phyloP scores from a whole-genome alignment of 1,284 basidiomycete species.

The Mixia osmundae region DNA sequence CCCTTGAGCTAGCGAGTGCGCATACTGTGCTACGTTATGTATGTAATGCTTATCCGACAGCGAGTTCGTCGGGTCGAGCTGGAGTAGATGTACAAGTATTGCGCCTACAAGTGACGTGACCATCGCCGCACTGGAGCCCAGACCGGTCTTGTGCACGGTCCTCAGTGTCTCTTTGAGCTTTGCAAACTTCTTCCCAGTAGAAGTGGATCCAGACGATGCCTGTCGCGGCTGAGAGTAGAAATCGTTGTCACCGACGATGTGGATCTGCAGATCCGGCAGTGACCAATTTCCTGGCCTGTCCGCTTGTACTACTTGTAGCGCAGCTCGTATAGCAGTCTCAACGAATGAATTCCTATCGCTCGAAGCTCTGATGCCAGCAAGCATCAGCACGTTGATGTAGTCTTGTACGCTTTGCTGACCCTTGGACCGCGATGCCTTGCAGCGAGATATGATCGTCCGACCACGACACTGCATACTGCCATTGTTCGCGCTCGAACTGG shows the following conservation, averaged over 20 bases:
- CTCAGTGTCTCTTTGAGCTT: slow-evolving; percentile 42
- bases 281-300: neutral
- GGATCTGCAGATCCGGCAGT: slow-evolving; percentile 37
- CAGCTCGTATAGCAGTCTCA: slow-evolving; percentile 55
- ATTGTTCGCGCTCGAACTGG: slow-evolving; percentile 59
- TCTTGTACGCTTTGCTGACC: no score
- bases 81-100: slow-evolving; percentile 49
- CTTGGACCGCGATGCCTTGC: no score
- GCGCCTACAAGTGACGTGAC: slow-evolving; percentile 82
- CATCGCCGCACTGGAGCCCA: slow-evolving; percentile 88
- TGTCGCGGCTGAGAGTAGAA: slow-evolving; percentile 59
- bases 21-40: slow-evolving; percentile 85
- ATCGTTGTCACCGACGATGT: slow-evolving; percentile 81
- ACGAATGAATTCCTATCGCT: slow-evolving; percentile 61
- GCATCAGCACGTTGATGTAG: no score
- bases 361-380: slow-evolving; percentile 2
- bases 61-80: slow-evolving; percentile 27
- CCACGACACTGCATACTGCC: slow-evolving; percentile 37
- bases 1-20: slow-evolving; percentile 90
- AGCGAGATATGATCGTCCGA: no score
- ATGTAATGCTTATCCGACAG: slow-evolving; percentile 30
- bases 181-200: slow-evolving; percentile 38
- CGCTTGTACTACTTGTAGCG: slow-evolving; percentile 39
- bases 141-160: slow-evolving; percentile 87
- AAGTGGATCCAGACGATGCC: neutral